These are phyloP conservation scores for Epichloe bromicola DNA, from an alignment of 2,329 filamentous ascomycete species.

Conservation along the genomic window DNA sequence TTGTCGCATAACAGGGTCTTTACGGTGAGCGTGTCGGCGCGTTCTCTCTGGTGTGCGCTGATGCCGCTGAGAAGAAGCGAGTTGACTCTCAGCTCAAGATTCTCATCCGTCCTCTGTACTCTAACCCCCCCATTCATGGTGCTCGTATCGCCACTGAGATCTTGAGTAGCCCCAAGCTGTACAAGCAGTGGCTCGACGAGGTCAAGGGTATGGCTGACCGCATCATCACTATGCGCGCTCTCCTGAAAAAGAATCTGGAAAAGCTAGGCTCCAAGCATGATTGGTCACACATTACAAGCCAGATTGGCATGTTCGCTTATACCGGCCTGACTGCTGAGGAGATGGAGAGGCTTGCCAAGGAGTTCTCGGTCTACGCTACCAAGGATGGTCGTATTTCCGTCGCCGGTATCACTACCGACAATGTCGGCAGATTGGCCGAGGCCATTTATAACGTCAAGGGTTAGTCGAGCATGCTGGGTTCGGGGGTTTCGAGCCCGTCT, in stretches of 20 bases:
- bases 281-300: conserved; percentile 96
- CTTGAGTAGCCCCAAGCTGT: conserved; percentile 70
- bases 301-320: conserved; percentile 99
- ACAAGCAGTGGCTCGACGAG: conserved; percentile 90
- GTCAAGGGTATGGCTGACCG: conserved; percentile 98
- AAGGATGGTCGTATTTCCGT: conserved; percentile 82
- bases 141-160: conserved; percentile 89
- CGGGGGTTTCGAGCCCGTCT: background rate
- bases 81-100: conserved; percentile 98
- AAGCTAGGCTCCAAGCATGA: conserved; percentile 90
- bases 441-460: conserved; percentile 76
- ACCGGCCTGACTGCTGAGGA: conserved; percentile 83
- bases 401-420: conserved; percentile 67
- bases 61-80: conserved; percentile 83
- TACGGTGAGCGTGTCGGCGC: conserved; percentile 97
- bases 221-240: conserved; percentile 94
- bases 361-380: conserved; percentile 96
- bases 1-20: conserved; percentile 50
- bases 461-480: conserved; percentile 19
- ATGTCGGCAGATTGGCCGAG: conserved; percentile 70
- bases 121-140: conserved; percentile 96
- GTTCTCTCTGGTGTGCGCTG: conserved; percentile 81
- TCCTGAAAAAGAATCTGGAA: conserved; percentile 91
- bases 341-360: conserved; percentile 83
- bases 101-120: conserved; percentile 91